Conservation (phyloP, 371 early-diverging fungal genomes). For the Mucor mucedo region DNA sequence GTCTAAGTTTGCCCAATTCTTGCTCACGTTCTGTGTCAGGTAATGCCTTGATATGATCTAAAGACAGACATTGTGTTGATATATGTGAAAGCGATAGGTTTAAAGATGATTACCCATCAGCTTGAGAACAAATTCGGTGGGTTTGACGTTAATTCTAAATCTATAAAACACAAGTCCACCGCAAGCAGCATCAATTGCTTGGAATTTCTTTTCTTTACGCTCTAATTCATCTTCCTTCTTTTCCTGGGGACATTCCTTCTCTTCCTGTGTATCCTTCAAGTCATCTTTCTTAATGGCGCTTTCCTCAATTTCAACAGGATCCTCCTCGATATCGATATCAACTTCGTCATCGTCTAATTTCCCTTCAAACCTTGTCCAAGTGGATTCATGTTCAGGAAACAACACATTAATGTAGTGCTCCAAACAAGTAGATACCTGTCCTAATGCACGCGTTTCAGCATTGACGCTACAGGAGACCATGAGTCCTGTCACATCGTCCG, state of each 20-base stretch:
- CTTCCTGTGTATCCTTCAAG: constrained; percentile 41
- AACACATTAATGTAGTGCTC: constrained; percentile 40
- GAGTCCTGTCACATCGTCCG: constrained; percentile 43
- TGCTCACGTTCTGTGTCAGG: constrained; percentile 32
- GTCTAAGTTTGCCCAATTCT: constrained; percentile 31
- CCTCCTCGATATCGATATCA: constrained; percentile 28
- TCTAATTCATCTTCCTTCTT: constrained; percentile 29
- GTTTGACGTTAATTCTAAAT: constrained; percentile 55
- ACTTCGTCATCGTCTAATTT: constrained; percentile 45
- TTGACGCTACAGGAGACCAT: constrained; percentile 54
- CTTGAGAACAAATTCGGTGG: constrained; percentile 46
- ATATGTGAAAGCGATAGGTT: background rate
- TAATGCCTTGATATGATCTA: constrained; percentile 36
- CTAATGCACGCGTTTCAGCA: constrained; percentile 60
- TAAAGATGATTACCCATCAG: constrained; percentile 41
- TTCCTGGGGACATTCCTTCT: constrained; percentile 28
- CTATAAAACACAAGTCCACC: constrained; percentile 59
- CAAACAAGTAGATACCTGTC: constrained; percentile 54
- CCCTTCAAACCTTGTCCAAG: constrained; percentile 52
- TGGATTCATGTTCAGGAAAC: constrained; percentile 48
- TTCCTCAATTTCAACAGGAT: background rate
- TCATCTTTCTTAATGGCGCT: constrained; percentile 9
- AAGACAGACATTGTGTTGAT: background rate
- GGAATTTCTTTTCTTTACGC: constrained; percentile 49
- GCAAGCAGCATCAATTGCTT: constrained; percentile 62